Evolutionary conservation across 257 asterid genomes (phyloP), one percentile per base, ranked within the genome.

Genomic region (Mentha longifolia): DNA sequence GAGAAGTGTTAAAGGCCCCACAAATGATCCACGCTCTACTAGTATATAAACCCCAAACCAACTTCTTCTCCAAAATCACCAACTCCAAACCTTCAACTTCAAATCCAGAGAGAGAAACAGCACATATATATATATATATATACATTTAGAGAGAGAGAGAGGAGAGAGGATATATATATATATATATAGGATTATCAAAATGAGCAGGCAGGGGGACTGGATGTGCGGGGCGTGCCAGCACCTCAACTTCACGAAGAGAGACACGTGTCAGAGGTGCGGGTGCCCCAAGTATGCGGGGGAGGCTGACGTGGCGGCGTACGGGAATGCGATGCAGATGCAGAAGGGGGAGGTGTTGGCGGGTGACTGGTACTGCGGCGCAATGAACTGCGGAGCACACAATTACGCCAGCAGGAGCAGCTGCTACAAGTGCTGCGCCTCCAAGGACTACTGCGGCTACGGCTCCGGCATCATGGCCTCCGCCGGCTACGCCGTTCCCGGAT

Each of bases 151-250:
- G 37, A 33, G 37, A 46, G 51, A 3, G 52, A 46, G 52, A 46
- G 52, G 25, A 50, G 55, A 15, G 25, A 16, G 55, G 55, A 17
- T 4, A 33, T 14, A n/a, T 14, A 15, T 1, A 4, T 2, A 12
- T 13, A 45, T 12, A 13, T 13, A 42, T 13, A 43, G 55, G 12
- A 7, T 1, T 8, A 55, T 88, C 94, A 89, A 85, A 7, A 22
- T 22, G 25, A 17, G 59, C 76, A 81, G 89, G 57, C 81, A 74
- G 67, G 98, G 96, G 77, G 98, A 92, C 58, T 92, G 96, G 97
- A 81, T 84, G 93, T 90, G 98, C 56, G 85, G 80, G 7, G 89
- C 97, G 56, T 92, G 98, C 84, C 92, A 88, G 54, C 96, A 92
- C 74, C 22, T 83, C 9, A 92, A 90, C 51, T 90, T 92, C 88